Base-by-base conservation (phyloP, 148 eudicot species). In the Bassia scoparia region DNA sequence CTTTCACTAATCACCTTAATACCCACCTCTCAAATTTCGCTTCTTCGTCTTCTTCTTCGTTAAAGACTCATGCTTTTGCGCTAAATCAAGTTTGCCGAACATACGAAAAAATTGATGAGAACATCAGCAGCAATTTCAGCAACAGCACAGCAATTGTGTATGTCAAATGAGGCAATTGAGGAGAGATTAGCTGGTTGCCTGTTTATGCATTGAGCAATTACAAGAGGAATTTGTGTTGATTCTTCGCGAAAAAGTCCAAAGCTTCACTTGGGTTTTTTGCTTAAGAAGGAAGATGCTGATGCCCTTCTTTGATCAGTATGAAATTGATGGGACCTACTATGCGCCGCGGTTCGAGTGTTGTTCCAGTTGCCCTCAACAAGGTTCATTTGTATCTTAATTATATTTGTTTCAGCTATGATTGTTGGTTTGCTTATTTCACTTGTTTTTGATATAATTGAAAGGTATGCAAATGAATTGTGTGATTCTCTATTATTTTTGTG, bases 151-250 rank as follows among this genome's bases (percentile, higher is more conserved):
- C 9, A n/a, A n/a, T 34, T 23, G 18, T 6, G 78, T 11, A 61
- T 86, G 87, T 73, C 84, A 12, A 79, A 67, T 2, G 91, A 83
- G 31, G 91, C 73, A 6, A 84, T 94, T 26, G 93, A 91, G 60
- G 89, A 91, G 83, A 76, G 98, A 68, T 69, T 94, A 11, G 87
- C 91, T 7, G 97, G 97, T n/a, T 88, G 7, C 87, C 92, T 0
- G 96, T 94, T 3, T 94, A 86, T n/a, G 89, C 96, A 1, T 69
- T 91, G 75, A 84, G 85, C 53, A 91, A 89, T 80, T 68, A 87
- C 6, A 75, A 85, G 85, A 84, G 48, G 96, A 89, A 49, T 94
- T 91, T 72, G 96, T 94, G 74, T 70, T 94, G 72, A 74, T 94
- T 79, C n/a, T 89, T 92, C 43, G 90, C 88, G 38, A 53, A 56